Conservation (phyloP, 2,329 filamentous ascomycete species). For the Trichophyton equinum region DNA sequence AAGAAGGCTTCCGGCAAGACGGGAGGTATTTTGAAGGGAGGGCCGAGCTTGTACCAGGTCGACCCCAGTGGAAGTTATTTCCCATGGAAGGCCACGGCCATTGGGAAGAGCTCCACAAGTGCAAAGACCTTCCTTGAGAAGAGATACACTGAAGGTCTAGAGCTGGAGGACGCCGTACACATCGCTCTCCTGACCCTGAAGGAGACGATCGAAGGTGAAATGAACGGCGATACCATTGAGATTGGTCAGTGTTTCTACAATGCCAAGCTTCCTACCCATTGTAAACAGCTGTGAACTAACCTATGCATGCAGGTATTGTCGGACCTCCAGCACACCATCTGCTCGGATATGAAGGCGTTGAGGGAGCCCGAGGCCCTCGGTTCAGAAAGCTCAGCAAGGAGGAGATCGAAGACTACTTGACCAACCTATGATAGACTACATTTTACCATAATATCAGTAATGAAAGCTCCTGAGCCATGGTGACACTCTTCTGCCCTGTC, state of each 20-base stretch:
- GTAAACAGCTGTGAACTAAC: slow-evolving; percentile 7
- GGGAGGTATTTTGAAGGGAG: slow-evolving; percentile 86
- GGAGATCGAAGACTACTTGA: slow-evolving; percentile 98
- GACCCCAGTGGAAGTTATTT: slow-evolving; percentile 99
- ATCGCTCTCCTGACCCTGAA: slow-evolving; percentile 95
- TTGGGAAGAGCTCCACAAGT: slow-evolving; percentile 95
- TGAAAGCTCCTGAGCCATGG: not conserved
- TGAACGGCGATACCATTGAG: slow-evolving; percentile 97
- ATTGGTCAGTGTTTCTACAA: slow-evolving; percentile 53
- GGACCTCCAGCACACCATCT: slow-evolving; percentile 88
- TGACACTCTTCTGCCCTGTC: not conserved
- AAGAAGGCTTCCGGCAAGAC: slow-evolving; percentile 74
- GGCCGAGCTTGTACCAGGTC: slow-evolving; percentile 95
- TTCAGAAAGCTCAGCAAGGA: slow-evolving; percentile 69
- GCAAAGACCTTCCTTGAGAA: slow-evolving; percentile 99
- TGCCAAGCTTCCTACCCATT: not conserved
- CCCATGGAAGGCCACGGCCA: slow-evolving; percentile 98
- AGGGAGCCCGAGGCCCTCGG: slow-evolving; percentile 31
- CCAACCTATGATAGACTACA: slow-evolving; percentile 62
- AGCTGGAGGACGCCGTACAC: slow-evolving; percentile 96
- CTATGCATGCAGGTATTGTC: slow-evolving; percentile 58
- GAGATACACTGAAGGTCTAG: slow-evolving; percentile 91
- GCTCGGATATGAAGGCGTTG: slow-evolving; percentile 57
- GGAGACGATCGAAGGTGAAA: slow-evolving; percentile 98
- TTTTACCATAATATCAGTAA: slow-evolving; percentile 1